Evolutionary conservation across 352 stramenopile genomes (phyloP), one percentile per base, ranked within the genome.

Genomic region (Aphanomyces astaci): DNA sequence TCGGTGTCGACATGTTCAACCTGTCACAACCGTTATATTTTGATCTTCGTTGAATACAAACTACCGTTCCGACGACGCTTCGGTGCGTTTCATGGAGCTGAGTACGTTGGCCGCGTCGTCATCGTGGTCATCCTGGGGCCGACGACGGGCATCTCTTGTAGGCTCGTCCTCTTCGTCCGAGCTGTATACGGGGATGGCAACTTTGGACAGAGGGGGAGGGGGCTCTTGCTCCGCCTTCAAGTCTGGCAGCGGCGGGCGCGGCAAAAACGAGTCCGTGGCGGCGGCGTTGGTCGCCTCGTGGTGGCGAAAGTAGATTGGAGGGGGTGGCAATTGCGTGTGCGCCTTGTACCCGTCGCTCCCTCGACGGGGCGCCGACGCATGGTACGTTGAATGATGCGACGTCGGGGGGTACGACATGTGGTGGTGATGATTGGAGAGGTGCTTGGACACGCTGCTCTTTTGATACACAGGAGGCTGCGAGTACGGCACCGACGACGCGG

Each of bases 131-230:
- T 46, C 39, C 13, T 66, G 27, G n/a, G 24, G 31, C 19, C 5
- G 3, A n/a, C 11, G 17, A 2, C 48, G 36, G 54, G n/a, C 24
- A 15, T n/a, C n/a, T n/a, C n/a, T n/a, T n/a, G n/a, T n/a, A n/a
- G n/a, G n/a, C n/a, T 27, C n/a, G 27, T 52, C 62, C 30, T 68
- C 62, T 43, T 68, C 62, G 51, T 57, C 49, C 25, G 62, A 68
- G 19, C 28, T 51, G 32, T 66, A 39, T 9, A 68, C 43, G 3
- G 43, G 62, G 25, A 60, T 57, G n/a, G 62, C 39, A 28, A 30
- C 62, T 33, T 68, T 68, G 13, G 31, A 4, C 22, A 13, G 7
- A 19, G 59, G 22, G 11, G 22, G 11, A 7, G 22, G 15, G 17
- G 51, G 7, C 54, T 4, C 46, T n/a, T 28, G 19, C 33, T 40